These are phyloP conservation scores for Syzygium grande DNA, from an alignment of 345 rosid genomes.

Conservation along the genomic window DNA sequence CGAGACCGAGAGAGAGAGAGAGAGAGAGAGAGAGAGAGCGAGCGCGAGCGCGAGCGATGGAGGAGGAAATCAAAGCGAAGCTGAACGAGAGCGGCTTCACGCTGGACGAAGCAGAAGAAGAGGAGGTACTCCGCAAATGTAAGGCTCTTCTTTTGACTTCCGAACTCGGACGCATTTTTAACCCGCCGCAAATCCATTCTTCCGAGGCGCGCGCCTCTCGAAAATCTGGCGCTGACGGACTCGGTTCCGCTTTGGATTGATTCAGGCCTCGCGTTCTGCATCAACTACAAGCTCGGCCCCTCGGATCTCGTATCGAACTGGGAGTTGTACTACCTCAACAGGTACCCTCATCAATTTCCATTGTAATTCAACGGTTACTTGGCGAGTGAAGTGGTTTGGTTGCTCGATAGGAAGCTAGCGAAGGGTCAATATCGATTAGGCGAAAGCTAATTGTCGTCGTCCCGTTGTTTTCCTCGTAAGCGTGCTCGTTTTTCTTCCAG, in stretches of 20 bases:
- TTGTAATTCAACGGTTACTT: not conserved
- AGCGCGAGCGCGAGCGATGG: constrained; percentile 33
- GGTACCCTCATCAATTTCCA: constrained; percentile 23
- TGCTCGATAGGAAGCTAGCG: not conserved
- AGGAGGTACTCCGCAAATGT: constrained; percentile 70
- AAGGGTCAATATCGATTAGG: not conserved
- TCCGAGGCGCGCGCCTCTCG: not conserved
- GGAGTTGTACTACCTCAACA: constrained; percentile 82
- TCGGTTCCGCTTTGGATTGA: not conserved
- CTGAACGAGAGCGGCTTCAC: constrained; percentile 53
- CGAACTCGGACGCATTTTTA: not conserved
- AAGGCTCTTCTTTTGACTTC: not conserved
- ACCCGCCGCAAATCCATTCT: not conserved
- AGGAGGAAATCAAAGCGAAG: constrained; percentile 61
- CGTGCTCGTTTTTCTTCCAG: not conserved
- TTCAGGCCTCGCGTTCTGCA: constrained; percentile 69
- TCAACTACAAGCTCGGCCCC: constrained; percentile 58
- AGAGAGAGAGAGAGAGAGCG: not conserved
- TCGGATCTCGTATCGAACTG: constrained; percentile 86
- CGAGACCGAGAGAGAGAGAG: not conserved
- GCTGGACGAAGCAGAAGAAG: constrained; percentile 48
- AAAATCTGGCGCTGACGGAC: not conserved
- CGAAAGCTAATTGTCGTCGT: not conserved
- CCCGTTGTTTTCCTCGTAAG: not conserved
- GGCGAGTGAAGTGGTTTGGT: not conserved